A percentile compares a stretch with the other conserved stretches of the same genome.
Conservation (phyloP, 768 basidiomycete species). For the Obba rivulosa region DNA sequence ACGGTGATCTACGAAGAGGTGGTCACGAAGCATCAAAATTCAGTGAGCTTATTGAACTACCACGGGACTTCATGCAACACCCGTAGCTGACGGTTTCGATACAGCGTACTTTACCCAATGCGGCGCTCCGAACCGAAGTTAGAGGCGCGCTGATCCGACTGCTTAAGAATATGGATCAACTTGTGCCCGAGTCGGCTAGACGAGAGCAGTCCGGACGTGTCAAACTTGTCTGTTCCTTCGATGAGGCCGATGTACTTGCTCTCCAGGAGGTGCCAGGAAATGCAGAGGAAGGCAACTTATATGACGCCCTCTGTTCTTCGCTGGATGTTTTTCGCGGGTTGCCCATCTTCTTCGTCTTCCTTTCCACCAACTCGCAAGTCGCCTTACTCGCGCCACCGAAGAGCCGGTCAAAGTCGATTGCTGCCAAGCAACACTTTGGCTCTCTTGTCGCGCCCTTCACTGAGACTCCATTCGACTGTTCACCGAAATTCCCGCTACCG, state of each 20-base stretch:
- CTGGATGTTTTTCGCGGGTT: neutral
- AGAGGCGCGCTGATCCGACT: neutral
- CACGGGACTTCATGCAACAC: neutral
- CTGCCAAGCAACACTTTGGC: neutral
- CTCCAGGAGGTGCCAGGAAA: neutral
- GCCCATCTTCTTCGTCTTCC: slow-evolving; percentile 4
- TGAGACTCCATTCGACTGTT: slow-evolving; percentile 15
- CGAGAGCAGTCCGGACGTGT: neutral
- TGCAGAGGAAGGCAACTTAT: neutral
- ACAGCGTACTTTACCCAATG: neutral
- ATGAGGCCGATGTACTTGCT: neutral
- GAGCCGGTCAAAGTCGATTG: neutral
- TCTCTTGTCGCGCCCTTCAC: slow-evolving; percentile 10
- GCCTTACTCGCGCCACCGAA: slow-evolving; percentile 1
- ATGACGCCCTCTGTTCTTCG: neutral
- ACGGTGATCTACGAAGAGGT: too few relatives aligned
- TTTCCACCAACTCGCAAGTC: slow-evolving; percentile 10
- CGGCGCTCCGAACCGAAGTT: neutral
- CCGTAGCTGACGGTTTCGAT: neutral
- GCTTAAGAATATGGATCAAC: neutral
- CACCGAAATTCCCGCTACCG: neutral
- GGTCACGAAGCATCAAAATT: neutral
- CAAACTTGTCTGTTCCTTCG: neutral
- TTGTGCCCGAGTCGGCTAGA: neutral
- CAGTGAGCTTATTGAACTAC: neutral